A percentile compares a stretch with the other conserved stretches of the same genome.
These are phyloP conservation scores for Ceratocystiopsis brevicomis DNA, from an alignment of 2,329 filamentous ascomycete genomes.

Conservation along the genomic window DNA sequence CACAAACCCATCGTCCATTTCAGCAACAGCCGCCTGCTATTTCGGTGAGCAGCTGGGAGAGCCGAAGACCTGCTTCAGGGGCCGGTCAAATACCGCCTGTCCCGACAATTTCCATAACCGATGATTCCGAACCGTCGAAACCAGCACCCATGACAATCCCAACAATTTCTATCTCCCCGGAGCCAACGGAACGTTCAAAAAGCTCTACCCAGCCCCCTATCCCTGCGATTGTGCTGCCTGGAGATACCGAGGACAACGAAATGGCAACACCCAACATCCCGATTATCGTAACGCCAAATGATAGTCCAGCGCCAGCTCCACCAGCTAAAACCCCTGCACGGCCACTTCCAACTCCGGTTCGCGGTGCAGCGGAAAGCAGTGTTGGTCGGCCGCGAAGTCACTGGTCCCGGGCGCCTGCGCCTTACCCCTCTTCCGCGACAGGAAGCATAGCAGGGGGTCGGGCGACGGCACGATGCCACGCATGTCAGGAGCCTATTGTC, in stretches of 20 bases:
- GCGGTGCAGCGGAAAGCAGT: conserved; percentile 9
- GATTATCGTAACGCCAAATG: conserved; percentile 21
- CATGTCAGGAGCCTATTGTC: conserved; percentile 69
- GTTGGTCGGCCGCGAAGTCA: conserved; percentile 28
- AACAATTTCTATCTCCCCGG: neutral
- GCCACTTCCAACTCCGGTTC: conserved; percentile 29
- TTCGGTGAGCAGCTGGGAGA: too few relatives aligned
- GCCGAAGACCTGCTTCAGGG: too few relatives aligned
- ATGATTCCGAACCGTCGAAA: conserved; percentile 8
- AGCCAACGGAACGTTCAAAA: neutral
- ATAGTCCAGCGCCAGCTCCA: conserved; percentile 2
- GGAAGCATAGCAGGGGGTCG: conserved; percentile 19
- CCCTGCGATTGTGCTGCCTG: conserved; percentile 23
- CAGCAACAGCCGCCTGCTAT: conserved; percentile 4
- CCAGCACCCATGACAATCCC: conserved; percentile 1
- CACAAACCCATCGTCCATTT: neutral
- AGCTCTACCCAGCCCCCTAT: conserved; percentile 12
- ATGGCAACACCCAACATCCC: conserved; percentile 19
- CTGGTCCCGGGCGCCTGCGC: conserved; percentile 35
- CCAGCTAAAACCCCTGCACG: conserved; percentile 12
- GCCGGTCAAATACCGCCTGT: conserved; percentile 4
- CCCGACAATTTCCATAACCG: conserved; percentile 12
- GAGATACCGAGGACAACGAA: conserved; percentile 7
- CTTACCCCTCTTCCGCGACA: neutral
- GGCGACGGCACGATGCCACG: conserved; percentile 58